A percentile compares a stretch with the other conserved stretches of the same genome.
Conservation (phyloP, 495 filamentous ascomycete species). For the Xylaria flabelliformis region DNA sequence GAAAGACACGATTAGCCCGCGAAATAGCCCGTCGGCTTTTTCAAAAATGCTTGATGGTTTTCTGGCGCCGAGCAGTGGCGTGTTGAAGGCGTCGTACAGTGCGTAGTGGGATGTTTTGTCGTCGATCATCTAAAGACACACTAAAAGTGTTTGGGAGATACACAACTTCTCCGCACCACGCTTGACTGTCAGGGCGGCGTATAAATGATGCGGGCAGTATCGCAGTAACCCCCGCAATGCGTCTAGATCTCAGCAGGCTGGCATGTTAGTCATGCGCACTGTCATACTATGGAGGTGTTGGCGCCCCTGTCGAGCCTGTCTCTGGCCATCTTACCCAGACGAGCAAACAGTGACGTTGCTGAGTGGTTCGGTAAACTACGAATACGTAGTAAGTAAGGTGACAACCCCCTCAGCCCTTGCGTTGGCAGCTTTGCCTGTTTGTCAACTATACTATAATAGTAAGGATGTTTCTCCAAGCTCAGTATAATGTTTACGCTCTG, state of each 20-base stretch:
- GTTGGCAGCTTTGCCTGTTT: conserved; percentile 17
- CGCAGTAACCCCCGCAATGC: conserved; percentile 32
- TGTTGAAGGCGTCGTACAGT: neutral
- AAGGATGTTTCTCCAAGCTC: conserved; percentile 19
- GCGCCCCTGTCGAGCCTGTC: neutral
- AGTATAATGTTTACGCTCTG: neutral
- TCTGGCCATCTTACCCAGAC: conserved; percentile 5
- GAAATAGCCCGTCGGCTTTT: neutral
- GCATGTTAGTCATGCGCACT: conserved; percentile 14
- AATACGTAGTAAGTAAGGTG: neutral
- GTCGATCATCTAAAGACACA: neutral
- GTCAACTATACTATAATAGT: conserved; percentile 12
- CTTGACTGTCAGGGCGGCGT: neutral
- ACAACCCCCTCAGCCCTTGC: conserved; percentile 13
- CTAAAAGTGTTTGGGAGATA: conserved; percentile 1
- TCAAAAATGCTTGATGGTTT: neutral
- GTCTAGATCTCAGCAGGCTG: conserved; percentile 13
- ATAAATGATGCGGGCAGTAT: conserved; percentile 1
- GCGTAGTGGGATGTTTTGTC: neutral
- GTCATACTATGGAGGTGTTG: neutral
- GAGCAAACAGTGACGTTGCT: conserved; percentile 7
- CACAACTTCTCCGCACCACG: conserved; percentile 15
- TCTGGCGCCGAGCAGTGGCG: neutral
- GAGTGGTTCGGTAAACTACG: neutral
- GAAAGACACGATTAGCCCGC: neutral